Base-by-base conservation (phyloP, 2,329 filamentous ascomycete species). In the Sporothrix mexicana region DNA sequence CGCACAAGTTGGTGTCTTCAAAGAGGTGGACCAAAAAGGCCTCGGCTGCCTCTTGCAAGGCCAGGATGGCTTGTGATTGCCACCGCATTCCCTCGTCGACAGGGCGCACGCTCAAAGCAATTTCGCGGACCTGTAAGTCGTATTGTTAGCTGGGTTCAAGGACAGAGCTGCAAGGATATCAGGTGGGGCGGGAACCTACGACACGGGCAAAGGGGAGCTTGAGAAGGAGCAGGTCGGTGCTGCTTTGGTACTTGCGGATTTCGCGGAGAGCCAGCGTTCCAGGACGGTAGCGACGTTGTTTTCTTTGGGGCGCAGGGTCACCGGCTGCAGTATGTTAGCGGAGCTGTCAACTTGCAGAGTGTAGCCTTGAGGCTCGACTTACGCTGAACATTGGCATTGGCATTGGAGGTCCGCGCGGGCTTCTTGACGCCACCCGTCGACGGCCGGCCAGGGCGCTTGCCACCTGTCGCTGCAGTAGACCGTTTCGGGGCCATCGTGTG, bases 21-120 rank as follows among this genome's bases (percentile, higher is more conserved):
- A 98, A 98, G n/a, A 98, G 86, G 80, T 97, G 95, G 73, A 98
- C 93, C 77, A 98, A 87, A 83, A 97, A 98, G 5, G 95, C 95
- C 84, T 98, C 95, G n/a, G 95, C 90, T 15, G 95, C 94, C 85
- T 98, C 95, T 83, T 98, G 95, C 2, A 98, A 87, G 13, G 95
- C 95, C 79, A 93, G 90, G 78, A 98, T 96, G 69, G 96, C 95
- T 78, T 97, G 95, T 71, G 93, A 97, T 84, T 98, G 96, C 95
- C 96, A 99, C 77, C 95, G 90, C 81, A 98, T 90, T 74, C 93
- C 91, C 73, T 90, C 85, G 74, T 88, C 89, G 49, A 82, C 81
- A 4, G 89, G 88, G 20, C 90, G 89, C 74, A 91, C 85, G 0
- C 86, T 83, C 41, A 93, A 80, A 3, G 92, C 92, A 76, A 94